A percentile compares a stretch with the other conserved stretches of the same genome.
Conservation (phyloP, 2,329 filamentous ascomycete species). For the Cryphonectria radicalis region DNA sequence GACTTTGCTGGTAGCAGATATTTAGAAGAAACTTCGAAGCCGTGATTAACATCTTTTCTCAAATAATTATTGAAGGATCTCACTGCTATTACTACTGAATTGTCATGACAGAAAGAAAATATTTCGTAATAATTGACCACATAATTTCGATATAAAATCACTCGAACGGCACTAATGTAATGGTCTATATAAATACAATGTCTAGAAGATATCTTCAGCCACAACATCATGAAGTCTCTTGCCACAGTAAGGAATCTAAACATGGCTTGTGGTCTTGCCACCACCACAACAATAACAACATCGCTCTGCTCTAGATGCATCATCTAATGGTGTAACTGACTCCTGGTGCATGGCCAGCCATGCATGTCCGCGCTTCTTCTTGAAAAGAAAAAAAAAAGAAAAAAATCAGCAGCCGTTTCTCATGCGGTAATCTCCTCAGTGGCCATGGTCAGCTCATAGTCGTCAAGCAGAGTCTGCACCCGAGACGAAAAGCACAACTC, state of each 20-base stretch:
- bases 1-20: too few species aligned
- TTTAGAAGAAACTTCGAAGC: too few species aligned
- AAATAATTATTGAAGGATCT: too few species aligned
- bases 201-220: background rate
- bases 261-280: background rate
- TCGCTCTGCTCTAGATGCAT: background rate
- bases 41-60: too few species aligned
- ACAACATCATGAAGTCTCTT: background rate
- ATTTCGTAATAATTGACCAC: background rate
- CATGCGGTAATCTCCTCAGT: background rate
- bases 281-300: background rate
- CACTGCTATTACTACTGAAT: too few species aligned
- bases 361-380: background rate
- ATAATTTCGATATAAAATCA: background rate
- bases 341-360: background rate
- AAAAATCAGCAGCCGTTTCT: background rate
- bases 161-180: background rate
- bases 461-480: constrained; percentile 12
- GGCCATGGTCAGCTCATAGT: constrained; percentile 16
- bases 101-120: background rate
- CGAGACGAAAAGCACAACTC: constrained; percentile 14
- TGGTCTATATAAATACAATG: background rate
- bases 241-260: background rate
- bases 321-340: background rate
- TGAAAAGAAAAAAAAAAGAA: background rate